Evolutionary conservation across 495 filamentous ascomycete genomes (phyloP).

Genomic region (Lentithecium fluviatile): DNA sequence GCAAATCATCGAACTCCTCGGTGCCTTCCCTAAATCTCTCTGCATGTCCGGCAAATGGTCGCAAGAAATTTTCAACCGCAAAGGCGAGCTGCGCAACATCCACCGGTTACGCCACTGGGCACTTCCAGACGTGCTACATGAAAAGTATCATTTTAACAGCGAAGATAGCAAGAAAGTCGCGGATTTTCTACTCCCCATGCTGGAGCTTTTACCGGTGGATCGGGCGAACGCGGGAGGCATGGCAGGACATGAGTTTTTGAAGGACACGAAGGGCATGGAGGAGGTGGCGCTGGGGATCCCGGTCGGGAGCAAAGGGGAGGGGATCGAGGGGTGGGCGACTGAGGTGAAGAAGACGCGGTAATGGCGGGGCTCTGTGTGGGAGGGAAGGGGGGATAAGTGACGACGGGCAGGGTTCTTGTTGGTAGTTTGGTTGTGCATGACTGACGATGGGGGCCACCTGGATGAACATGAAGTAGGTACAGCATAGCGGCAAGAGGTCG

Average conservation of each 20-base stretch:
- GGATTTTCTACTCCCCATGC: conserved; percentile 88
- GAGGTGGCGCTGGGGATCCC: conserved; percentile 65
- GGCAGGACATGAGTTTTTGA: conserved; percentile 76
- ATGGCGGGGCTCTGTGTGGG: neutral
- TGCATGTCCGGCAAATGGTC: conserved; percentile 93
- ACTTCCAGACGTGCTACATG: conserved; percentile 84
- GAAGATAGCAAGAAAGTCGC: conserved; percentile 75
- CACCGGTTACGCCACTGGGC: conserved; percentile 97
- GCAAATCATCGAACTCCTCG: conserved; percentile 97
- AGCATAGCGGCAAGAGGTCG: too few species aligned
- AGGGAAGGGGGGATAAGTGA: too few species aligned
- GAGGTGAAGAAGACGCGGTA: conserved; percentile 71
- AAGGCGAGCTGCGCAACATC: conserved; percentile 96
- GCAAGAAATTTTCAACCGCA: conserved; percentile 98
- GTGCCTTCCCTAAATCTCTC: conserved; percentile 87
- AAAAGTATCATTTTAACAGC: conserved; percentile 92
- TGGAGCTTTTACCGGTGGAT: conserved; percentile 81
- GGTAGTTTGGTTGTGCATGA: too few species aligned
- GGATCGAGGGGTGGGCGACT: conserved; percentile 91
- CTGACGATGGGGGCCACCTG: too few species aligned
- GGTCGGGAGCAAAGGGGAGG: conserved; percentile 82
- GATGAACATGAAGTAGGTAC: too few species aligned
- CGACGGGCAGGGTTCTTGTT: too few species aligned
- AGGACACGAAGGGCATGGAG: conserved; percentile 84
- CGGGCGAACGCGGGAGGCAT: conserved; percentile 96